Evolutionary conservation across 1,284 basidiomycete species (phyloP).

Genomic region (Inonotus hispidus): DNA sequence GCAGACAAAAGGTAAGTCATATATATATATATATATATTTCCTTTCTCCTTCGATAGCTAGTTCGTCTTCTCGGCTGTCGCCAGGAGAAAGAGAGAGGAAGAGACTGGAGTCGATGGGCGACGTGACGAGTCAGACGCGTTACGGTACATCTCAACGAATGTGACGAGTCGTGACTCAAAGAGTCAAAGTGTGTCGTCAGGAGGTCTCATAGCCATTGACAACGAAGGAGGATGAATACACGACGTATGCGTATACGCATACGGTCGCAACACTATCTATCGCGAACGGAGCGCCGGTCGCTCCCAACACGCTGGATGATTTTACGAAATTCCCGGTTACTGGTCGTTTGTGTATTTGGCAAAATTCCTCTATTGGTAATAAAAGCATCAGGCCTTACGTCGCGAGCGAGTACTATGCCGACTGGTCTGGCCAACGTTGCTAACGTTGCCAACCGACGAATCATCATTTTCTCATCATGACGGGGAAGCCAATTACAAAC

Average conservation of each 20-base stretch:
- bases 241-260: no score
- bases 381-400: background rate
- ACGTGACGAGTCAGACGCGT: background rate
- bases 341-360: background rate
- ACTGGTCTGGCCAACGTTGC: background rate
- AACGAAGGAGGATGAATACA: no score
- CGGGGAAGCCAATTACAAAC: background rate
- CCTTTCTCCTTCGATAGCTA: no score
- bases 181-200: no score
- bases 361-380: background rate
- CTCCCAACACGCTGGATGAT: no score
- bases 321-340: background rate
- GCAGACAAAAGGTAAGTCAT: no score
- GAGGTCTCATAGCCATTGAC: no score
- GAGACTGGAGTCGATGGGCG: background rate
- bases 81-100: no score
- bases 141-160: background rate
- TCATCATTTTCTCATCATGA: background rate
- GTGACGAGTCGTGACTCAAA: background rate
- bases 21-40: no score
- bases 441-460: background rate
- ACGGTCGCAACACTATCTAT: no score
- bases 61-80: no score
- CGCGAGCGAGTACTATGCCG: background rate
- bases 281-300: no score